These are phyloP conservation scores for Trichodelitschia bisporula DNA, from an alignment of 495 filamentous ascomycete species.

Conservation along the genomic window DNA sequence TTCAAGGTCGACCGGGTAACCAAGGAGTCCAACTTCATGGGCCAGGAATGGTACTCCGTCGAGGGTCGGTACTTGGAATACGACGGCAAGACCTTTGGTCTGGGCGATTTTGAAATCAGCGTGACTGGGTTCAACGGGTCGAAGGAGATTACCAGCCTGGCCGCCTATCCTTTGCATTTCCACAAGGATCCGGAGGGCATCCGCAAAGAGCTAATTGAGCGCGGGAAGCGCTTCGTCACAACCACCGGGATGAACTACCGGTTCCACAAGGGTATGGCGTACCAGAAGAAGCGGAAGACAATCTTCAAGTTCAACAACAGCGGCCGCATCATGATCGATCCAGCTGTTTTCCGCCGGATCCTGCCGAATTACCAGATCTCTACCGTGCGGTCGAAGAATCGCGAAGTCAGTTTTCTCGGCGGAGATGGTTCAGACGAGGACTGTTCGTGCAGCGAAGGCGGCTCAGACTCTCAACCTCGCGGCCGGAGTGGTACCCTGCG, in stretches of 20 bases:
- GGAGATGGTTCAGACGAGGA: constrained; percentile 37
- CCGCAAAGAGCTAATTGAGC: constrained; percentile 43
- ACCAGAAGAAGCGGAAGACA: constrained; percentile 56
- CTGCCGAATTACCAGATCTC: constrained; percentile 77
- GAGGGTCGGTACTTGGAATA: constrained; percentile 72
- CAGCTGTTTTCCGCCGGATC: constrained; percentile 61
- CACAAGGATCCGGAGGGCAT: constrained; percentile 50
- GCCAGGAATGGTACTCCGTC: constrained; percentile 56
- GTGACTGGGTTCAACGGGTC: constrained; percentile 63
- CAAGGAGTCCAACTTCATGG: constrained; percentile 46
- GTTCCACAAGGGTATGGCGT: constrained; percentile 61
- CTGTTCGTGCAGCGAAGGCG: constrained; percentile 16
- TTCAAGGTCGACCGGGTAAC: constrained; percentile 71
- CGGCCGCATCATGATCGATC: constrained; percentile 78
- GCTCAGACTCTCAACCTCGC: too few species aligned
- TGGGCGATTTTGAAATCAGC: constrained; percentile 44
- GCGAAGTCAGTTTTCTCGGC: too few species aligned
- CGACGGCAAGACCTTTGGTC: constrained; percentile 51
- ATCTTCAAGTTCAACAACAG: constrained; percentile 77
- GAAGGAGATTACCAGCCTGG: constrained; percentile 55
- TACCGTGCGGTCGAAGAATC: constrained; percentile 50
- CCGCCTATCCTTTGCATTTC: constrained; percentile 60
- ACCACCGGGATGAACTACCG: constrained; percentile 70
- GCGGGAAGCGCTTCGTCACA: constrained; percentile 64
- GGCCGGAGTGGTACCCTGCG: constrained; percentile 4